Percentiles rank a stretch among this genome's conserved stretches.
Evolutionary conservation across 1,284 basidiomycete species (phyloP).

Genomic region (Rhodotorula glutinis): DNA sequence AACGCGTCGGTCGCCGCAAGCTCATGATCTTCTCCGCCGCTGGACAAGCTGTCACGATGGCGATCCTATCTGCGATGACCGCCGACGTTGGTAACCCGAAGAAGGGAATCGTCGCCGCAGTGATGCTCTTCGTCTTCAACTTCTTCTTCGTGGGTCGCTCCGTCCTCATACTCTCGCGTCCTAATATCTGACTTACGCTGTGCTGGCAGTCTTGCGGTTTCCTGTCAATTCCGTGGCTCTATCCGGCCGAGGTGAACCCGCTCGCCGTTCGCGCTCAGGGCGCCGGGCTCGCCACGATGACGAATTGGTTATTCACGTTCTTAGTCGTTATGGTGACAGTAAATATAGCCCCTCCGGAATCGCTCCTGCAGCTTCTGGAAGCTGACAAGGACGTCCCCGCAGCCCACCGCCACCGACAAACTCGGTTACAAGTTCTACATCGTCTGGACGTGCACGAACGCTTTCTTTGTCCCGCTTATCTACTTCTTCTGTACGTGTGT

Average conservation of each 20-base stretch:
- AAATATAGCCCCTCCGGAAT: not conserved
- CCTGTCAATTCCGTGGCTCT: constrained; percentile 3
- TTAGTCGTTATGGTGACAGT: not conserved
- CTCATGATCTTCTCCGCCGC: not conserved
- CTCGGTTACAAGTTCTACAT: constrained; percentile 1
- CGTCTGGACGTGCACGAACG: constrained; percentile 56
- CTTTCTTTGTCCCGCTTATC: constrained; percentile 66
- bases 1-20: constrained; percentile 7
- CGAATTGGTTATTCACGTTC: constrained; percentile 1
- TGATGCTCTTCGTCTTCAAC: constrained; percentile 10
- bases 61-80: not conserved
- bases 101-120: not conserved
- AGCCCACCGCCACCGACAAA: not conserved
- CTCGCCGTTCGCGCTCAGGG: not conserved
- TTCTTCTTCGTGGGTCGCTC: not conserved
- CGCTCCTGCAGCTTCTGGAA: no score
- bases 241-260: constrained; percentile 6
- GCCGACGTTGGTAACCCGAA: not conserved
- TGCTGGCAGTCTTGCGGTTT: not conserved
- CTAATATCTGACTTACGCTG: not conserved
- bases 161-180: not conserved
- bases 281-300: not conserved
- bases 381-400: not conserved
- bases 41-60: not conserved
- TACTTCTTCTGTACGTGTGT: constrained; percentile 47